Base-by-base conservation (phyloP, 75 land plant species). In the Selaginella tamariscina region DNA sequence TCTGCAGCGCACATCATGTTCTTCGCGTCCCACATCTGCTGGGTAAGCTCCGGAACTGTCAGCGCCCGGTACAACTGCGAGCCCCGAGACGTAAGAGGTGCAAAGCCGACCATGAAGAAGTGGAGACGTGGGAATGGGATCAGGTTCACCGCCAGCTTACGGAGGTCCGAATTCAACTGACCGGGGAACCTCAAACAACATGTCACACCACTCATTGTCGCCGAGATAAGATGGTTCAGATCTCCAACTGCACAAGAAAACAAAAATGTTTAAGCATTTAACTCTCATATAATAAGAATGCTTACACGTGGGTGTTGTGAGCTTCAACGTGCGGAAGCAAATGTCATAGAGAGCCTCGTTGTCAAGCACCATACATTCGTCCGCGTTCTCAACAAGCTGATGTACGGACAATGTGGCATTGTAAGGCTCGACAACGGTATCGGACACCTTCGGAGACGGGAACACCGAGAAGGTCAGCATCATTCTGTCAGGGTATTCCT, bases 31-130 rank as follows among this genome's bases (percentile, higher is more conserved):
- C 49, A 39, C 49, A 39, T 39, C 15, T 39, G 49, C 49, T 39
- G 49, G 49, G 49, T 39, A 5, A 39, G 49, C 49, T 39, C 49
- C 49, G 49, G 49, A 39, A 39, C 49, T 5, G 49, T 39, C 11
- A 39, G 49, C 5, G 49, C 49, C 49, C 49, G 5, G 49, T 39
- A 39, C 11, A 39, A 15, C 49, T 39, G 49, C 11, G 49, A 39
- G 49, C 49, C 49, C 49, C 49, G 49, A 5, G 49, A 39, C 11
- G 49, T 39, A 39, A 39, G 49, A 39, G 49, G 49, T 15, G 49
- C 49, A 39, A 39, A 39, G 11, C 49, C 49, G 49, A 39, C 49
- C 49, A 39, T 39, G 49, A 39, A 39, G 49, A 39, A 39, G 49
- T 39, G 49, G 49, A 39, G 49, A 5, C 49, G 49, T 15, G 49